Evolutionary conservation across 768 basidiomycete genomes (phyloP).

Genomic region (Rhodosporidiobolus sp.): DNA sequence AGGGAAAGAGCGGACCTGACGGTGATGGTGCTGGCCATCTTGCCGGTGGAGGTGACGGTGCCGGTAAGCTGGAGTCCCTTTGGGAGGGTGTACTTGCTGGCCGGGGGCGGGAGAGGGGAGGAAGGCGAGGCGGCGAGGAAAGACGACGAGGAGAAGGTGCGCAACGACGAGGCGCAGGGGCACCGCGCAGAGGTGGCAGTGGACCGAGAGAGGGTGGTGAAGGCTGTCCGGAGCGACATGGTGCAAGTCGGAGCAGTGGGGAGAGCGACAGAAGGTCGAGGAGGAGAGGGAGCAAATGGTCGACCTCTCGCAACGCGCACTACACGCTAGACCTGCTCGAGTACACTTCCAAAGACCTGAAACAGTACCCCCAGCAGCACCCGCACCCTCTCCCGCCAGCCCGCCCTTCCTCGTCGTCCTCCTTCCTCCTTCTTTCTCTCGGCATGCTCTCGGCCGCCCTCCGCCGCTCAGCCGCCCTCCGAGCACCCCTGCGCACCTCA

Average conservation of each 20-base stretch:
- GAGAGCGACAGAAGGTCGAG: neutral
- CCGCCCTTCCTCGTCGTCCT: neutral
- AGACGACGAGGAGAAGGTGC: conserved; percentile 4
- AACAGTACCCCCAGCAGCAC: neutral
- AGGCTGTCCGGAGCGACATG: conserved; percentile 9
- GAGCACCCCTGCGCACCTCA: neutral
- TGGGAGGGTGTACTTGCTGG: conserved; percentile 23
- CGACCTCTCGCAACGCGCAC: neutral
- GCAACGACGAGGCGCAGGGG: neutral
- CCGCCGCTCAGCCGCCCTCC: neutral
- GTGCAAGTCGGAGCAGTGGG: neutral
- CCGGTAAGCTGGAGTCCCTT: conserved; percentile 34
- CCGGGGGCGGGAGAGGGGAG: conserved; percentile 10
- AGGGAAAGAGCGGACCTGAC: conserved; percentile 9
- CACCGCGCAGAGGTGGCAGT: neutral
- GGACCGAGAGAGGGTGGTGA: neutral
- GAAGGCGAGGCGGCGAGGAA: neutral
- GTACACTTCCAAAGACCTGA: neutral
- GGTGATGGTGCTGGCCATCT: conserved; percentile 28
- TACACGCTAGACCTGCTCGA: neutral
- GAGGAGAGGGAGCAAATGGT: neutral
- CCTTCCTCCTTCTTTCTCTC: neutral
- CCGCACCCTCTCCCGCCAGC: too few species aligned
- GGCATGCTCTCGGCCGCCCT: conserved; percentile 10
- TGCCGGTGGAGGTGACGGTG: conserved; percentile 22